These are phyloP conservation scores for Polygonum maritimum DNA, from an alignment of 148 eudicot genomes.

Conservation along the genomic window DNA sequence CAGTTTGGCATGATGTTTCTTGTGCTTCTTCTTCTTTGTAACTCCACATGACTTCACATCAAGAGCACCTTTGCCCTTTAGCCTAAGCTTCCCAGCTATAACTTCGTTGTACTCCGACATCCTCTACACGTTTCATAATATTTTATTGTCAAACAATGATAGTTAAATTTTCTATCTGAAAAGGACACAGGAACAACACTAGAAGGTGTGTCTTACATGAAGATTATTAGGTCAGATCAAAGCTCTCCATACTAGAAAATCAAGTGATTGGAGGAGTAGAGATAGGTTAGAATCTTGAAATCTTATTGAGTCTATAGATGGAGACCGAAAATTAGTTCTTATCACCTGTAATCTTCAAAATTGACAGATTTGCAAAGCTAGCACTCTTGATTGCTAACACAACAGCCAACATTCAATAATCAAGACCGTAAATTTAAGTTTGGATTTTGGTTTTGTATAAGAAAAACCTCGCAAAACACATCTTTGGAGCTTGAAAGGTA, in stretches of 20 bases:
- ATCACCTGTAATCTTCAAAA: not conserved
- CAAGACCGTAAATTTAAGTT: not conserved
- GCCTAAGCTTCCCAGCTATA: slow-evolving; percentile 55
- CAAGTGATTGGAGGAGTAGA: too few species aligned
- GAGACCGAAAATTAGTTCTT: not conserved
- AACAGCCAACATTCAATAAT: not conserved
- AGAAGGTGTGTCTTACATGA: not conserved
- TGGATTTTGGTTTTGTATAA: not conserved
- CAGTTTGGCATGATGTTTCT: slow-evolving; percentile 16
- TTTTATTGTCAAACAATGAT: not conserved
- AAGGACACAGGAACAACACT: not conserved
- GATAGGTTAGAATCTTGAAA: not conserved
- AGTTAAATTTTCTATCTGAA: not conserved
- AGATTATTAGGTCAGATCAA: not conserved
- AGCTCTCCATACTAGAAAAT: too few species aligned
- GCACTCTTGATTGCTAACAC: not conserved
- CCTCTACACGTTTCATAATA: slow-evolving; percentile 18
- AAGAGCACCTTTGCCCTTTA: slow-evolving; percentile 64
- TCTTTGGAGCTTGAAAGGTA: not conserved
- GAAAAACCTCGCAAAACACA: not conserved
- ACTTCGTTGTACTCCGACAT: slow-evolving; percentile 63
- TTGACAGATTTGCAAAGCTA: not conserved
- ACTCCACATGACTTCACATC: slow-evolving; percentile 50
- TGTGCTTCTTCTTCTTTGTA: slow-evolving; percentile 61
- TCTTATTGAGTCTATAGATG: not conserved